Conservation (phyloP, 345 rosid species). For the Citrus cavaleriei region DNA sequence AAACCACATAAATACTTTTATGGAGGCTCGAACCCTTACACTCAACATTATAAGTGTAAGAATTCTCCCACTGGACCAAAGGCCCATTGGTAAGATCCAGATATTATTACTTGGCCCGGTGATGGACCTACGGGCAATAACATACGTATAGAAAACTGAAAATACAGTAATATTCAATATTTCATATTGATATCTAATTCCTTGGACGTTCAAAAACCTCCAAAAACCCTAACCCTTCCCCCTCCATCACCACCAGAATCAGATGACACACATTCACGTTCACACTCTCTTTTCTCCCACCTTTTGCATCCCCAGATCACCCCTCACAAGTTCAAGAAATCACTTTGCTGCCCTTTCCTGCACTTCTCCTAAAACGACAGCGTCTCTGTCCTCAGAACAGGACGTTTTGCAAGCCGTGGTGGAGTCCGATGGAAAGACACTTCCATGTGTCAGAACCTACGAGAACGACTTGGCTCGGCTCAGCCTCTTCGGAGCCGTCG, state of each 20-base stretch:
- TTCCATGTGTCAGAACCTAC: conserved; percentile 79
- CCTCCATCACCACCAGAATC: no score
- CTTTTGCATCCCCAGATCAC: not conserved
- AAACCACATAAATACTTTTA: no score
- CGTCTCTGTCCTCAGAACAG: conserved; percentile 38
- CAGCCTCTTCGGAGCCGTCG: conserved; percentile 71
- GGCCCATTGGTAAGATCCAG: no score
- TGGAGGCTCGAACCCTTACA: no score
- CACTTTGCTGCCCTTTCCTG: conserved; percentile 20
- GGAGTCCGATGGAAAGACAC: conserved; percentile 47
- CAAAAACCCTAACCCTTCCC: conserved; percentile 1
- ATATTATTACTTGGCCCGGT: no score
- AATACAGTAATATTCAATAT: no score
- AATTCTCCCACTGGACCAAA: no score
- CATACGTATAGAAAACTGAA: no score
- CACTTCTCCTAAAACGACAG: not conserved
- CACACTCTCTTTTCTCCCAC: not conserved
- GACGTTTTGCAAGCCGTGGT: conserved; percentile 64
- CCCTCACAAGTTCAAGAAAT: not conserved
- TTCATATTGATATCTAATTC: not conserved
- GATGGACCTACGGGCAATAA: no score
- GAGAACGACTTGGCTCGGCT: conserved; percentile 71
- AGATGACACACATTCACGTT: not conserved
- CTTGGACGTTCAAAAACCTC: not conserved
- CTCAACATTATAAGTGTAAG: no score